Evolutionary conservation across 495 filamentous ascomycete species (phyloP).

Genomic region (Parathielavia appendiculata): DNA sequence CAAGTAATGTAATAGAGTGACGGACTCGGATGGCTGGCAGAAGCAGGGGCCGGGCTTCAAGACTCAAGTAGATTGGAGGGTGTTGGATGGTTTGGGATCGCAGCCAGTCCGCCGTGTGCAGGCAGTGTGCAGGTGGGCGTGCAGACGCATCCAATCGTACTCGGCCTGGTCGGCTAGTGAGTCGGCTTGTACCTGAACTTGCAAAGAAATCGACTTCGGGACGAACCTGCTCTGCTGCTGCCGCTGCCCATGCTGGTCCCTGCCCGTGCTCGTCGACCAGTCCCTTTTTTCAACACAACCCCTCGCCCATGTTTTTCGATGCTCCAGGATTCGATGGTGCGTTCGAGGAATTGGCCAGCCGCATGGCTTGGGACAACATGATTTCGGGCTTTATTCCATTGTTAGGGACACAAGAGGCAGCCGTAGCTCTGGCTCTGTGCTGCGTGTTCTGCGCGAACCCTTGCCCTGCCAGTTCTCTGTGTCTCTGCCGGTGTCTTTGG

Average conservation of each 20-base stretch:
- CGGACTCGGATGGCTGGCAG: not conserved
- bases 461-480: not conserved
- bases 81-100: not conserved
- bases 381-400: slow-evolving; percentile 9
- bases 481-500: not conserved
- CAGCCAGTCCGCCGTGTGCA: not conserved
- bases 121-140: not conserved
- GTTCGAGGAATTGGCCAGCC: not conserved
- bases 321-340: too few species aligned
- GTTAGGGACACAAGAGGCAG: slow-evolving; percentile 5
- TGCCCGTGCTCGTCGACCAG: not conserved
- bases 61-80: slow-evolving; percentile 3
- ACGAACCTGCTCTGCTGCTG: not conserved
- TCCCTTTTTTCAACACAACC: not conserved
- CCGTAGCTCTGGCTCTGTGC: slow-evolving; percentile 3
- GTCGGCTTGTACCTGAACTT: not conserved
- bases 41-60: not conserved
- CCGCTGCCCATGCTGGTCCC: not conserved
- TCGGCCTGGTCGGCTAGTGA: not conserved
- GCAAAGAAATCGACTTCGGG: not conserved
- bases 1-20: not conserved
- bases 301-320: too few species aligned
- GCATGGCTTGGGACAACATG: not conserved
- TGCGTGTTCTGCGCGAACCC: not conserved
- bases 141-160: not conserved